Conservation (phyloP, 176 grass and related monocot species). For the Aegilops speltoides region DNA sequence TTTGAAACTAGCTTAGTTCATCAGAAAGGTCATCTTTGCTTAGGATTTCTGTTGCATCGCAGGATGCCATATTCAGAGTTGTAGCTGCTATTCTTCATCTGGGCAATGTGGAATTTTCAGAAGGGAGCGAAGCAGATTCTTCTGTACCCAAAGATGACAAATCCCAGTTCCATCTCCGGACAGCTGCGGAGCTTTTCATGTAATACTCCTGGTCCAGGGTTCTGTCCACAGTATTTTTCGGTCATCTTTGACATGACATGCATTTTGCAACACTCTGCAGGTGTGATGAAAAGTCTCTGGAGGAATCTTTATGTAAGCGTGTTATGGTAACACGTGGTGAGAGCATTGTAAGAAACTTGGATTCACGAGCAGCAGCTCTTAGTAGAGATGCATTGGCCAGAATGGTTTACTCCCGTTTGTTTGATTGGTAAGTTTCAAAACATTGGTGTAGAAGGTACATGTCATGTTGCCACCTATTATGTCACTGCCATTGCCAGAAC, state of each 20-base stretch:
- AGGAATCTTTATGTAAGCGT: slow-evolving; percentile 89
- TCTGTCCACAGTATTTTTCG: slow-evolving; percentile 18
- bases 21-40: slow-evolving; percentile 20
- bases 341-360: slow-evolving; percentile 79
- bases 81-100: slow-evolving; percentile 99
- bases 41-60: slow-evolving; percentile 6
- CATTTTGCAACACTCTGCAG: slow-evolving; percentile 49
- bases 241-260: slow-evolving; percentile 18
- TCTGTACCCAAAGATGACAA: slow-evolving; percentile 87
- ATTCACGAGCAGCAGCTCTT: slow-evolving; percentile 73
- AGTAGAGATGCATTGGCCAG: slow-evolving; percentile 95
- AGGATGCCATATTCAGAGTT: slow-evolving; percentile 96
- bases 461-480: neutral
- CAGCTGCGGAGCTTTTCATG: slow-evolving; percentile 97
- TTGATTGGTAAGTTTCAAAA: slow-evolving; percentile 83
- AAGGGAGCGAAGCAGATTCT: slow-evolving; percentile 86
- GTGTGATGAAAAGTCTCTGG: slow-evolving; percentile 78
- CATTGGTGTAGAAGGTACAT: slow-evolving; percentile 23
- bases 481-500: neutral
- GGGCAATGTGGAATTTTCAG: slow-evolving; percentile 90
- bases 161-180: slow-evolving; percentile 79
- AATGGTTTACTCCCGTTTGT: slow-evolving; percentile 93
- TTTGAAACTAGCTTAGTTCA: slow-evolving; percentile 28
- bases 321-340: slow-evolving; percentile 93
- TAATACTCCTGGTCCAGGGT: slow-evolving; percentile 39